phyloP scores from a whole-genome alignment of 805 yeast genomes.

The Metschnikowia gelsemii region DNA sequence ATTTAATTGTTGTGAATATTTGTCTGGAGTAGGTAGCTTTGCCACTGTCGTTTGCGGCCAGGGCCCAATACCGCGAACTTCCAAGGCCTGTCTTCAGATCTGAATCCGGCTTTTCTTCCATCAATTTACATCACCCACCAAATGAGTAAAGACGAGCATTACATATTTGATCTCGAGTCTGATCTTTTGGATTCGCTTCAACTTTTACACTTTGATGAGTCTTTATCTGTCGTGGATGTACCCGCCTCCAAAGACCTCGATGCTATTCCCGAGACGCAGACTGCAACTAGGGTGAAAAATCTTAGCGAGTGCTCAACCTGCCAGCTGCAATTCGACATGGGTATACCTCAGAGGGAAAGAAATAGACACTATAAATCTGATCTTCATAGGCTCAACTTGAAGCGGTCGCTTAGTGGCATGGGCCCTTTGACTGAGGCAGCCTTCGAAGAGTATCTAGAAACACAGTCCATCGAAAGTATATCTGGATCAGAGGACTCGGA shows the following conservation, averaged over 20 bases:
- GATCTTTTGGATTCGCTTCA: constrained; percentile 9
- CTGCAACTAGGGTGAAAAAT: constrained; percentile 15
- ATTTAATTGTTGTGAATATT: no score
- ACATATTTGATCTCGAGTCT: constrained; percentile 11
- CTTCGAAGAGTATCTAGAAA: constrained; percentile 55
- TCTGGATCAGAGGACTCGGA: constrained; percentile 54
- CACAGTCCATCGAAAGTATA: constrained; percentile 52
- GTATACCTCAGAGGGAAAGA: constrained; percentile 11
- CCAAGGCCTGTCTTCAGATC: no score
- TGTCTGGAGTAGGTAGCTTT: no score
- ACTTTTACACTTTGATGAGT: constrained; percentile 18
- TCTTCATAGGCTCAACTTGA: constrained; percentile 57
- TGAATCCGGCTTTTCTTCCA: background rate
- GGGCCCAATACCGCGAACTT: no score
- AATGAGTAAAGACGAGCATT: constrained; percentile 12
- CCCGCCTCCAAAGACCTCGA: constrained; percentile 1
- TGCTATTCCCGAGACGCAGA: background rate
- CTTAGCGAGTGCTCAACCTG: constrained; percentile 23
- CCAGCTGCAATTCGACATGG: constrained; percentile 9
- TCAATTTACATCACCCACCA: background rate
- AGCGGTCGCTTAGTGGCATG: constrained; percentile 48
- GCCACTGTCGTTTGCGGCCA: background rate
- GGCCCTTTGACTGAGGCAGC: constrained; percentile 52
- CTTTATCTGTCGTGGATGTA: constrained; percentile 11
- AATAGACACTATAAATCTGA: constrained; percentile 57